These are phyloP conservation scores for Leccinum rimulosum DNA, from an alignment of 768 basidiomycete genomes.

Conservation along the genomic window DNA sequence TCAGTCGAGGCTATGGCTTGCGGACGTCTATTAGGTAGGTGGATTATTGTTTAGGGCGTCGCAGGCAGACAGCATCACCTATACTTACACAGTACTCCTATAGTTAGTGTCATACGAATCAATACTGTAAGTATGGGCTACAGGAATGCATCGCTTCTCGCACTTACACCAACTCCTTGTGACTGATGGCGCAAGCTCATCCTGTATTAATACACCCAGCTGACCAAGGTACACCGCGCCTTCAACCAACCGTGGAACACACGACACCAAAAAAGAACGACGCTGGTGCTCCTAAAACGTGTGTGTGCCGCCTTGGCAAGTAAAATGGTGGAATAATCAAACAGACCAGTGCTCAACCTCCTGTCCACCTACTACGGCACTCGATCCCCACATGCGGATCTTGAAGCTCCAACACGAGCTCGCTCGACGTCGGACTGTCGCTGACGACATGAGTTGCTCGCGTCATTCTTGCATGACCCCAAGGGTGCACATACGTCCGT, in stretches of 20 bases:
- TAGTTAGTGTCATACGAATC: background rate
- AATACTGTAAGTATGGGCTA: background rate
- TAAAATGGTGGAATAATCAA: background rate
- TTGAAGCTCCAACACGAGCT: conserved; percentile 2
- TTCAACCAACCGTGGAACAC: conserved; percentile 2
- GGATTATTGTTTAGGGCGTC: conserved; percentile 1
- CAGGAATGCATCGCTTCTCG: background rate
- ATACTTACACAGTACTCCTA: background rate
- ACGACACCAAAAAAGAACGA: conserved; percentile 5
- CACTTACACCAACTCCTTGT: background rate
- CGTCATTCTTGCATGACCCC: conserved; percentile 1
- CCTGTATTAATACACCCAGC: background rate
- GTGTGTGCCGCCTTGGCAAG: background rate
- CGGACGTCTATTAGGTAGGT: conserved; percentile 6
- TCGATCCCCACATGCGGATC: background rate
- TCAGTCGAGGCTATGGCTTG: conserved; percentile 18
- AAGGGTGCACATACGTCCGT: conserved; percentile 2
- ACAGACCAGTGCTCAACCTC: conserved; percentile 12
- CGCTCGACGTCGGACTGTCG: background rate
- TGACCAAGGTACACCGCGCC: background rate
- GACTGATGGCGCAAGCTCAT: background rate
- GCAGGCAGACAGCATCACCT: background rate
- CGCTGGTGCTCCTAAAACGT: conserved; percentile 4
- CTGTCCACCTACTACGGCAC: conserved; percentile 2
- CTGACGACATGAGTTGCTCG: background rate